Evolutionary conservation across 2,329 filamentous ascomycete genomes (phyloP).

Genomic region (Phyllosticta citrichinensis): DNA sequence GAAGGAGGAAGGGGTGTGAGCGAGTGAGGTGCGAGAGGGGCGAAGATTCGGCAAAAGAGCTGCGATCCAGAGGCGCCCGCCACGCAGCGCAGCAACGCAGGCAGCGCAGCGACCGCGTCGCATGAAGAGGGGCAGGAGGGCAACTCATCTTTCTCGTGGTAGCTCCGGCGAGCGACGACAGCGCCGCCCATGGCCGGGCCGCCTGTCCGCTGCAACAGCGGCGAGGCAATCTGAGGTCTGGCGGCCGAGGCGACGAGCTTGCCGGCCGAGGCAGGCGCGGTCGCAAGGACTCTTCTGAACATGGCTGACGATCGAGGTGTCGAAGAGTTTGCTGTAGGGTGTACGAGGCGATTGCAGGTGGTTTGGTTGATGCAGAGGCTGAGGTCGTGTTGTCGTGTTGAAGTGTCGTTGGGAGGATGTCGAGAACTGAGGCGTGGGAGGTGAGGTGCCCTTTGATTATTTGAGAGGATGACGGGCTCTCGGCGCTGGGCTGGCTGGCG

Average conservation of each 20-base stretch:
- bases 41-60: neutral
- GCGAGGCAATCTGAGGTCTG: conserved; percentile 39
- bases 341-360: conserved; percentile 14
- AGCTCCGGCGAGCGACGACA: conserved; percentile 37
- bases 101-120: neutral
- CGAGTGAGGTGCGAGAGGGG: neutral
- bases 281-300: conserved; percentile 48
- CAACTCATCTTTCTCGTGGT: conserved; percentile 57
- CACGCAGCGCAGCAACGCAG: neutral
- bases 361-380: conserved; percentile 12
- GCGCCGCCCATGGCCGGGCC: conserved; percentile 29
- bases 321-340: neutral
- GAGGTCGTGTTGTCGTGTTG: conserved; percentile 18
- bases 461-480: conserved; percentile 10
- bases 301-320: conserved; percentile 30
- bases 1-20: neutral
- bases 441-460: conserved; percentile 7
- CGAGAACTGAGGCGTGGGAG: neutral
- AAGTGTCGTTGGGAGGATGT: neutral
- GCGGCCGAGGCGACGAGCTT: conserved; percentile 37
- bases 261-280: conserved; percentile 43
- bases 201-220: conserved; percentile 29
- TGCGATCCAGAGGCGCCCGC: neutral
- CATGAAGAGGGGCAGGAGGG: conserved; percentile 4
- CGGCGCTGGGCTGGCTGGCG: conserved; percentile 1